phyloP scores from a whole-genome alignment of 2,329 filamentous ascomycete species.

The Neurospora sp. region DNA sequence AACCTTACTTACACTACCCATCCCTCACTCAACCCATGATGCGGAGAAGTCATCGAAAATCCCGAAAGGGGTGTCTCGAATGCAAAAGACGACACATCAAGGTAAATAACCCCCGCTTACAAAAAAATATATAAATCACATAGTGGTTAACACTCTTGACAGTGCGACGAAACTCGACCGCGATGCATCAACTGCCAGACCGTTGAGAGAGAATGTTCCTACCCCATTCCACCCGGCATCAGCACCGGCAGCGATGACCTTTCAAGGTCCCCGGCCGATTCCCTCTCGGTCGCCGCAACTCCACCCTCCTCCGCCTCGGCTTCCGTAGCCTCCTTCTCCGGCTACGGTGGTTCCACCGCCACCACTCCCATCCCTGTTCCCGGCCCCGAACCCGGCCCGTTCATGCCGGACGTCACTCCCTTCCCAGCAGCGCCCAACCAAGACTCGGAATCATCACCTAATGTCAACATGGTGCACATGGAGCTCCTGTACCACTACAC shows the following conservation, averaged over 20 bases:
- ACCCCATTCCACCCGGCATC: conserved; percentile 5
- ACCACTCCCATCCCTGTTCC: not conserved
- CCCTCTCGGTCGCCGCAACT: conserved; percentile 7
- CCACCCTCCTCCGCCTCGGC: conserved; percentile 3
- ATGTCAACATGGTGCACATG: conserved; percentile 19
- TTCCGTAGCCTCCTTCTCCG: not conserved
- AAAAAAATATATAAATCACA: not conserved
- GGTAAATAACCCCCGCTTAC: conserved; percentile 7
- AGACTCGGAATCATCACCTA: conserved; percentile 3
- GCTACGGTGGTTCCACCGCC: not conserved
- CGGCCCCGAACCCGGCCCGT: not conserved
- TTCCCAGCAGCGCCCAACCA: not conserved
- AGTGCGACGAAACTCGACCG: conserved; percentile 24
- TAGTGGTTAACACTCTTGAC: not conserved
- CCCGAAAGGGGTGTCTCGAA: conserved; percentile 22
- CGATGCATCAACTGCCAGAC: conserved; percentile 22
- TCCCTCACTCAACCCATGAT: conserved; percentile 8
- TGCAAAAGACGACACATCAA: conserved; percentile 25
- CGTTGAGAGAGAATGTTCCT: conserved; percentile 19
- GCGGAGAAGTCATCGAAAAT: conserved; percentile 21
- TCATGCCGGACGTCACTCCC: conserved; percentile 3
- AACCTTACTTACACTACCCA: not conserved
- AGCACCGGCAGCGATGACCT: conserved; percentile 3
- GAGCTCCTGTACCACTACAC: conserved; percentile 21
- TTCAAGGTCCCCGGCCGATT: not conserved